Base-by-base conservation (phyloP, 208 protist species). In the Crithidia acanthocephali region DNA sequence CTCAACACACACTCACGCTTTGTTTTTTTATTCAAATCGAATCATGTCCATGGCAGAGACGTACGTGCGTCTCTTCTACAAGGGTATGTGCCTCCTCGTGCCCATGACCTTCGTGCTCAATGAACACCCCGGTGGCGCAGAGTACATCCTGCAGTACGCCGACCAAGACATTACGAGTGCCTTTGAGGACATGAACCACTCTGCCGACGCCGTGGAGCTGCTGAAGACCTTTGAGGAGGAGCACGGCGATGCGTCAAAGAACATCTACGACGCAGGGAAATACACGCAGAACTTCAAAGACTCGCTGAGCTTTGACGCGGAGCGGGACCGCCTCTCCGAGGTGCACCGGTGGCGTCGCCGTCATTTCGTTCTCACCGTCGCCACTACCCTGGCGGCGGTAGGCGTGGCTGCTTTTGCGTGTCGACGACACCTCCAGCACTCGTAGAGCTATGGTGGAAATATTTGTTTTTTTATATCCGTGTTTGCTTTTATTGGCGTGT, bases 101-200 rank as follows among this genome's bases (percentile, higher is more conserved):
- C 81, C 81, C 6, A 27, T 77, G 44, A 51, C 69, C 16, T 86
- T 75, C 48, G 71, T 86, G 47, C 32, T 66, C n/a, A 68, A 70
- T 13, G 62, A 70, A 35, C 81, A 86, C 67, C 78, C 81, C 27
- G 81, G 78, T 18, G 81, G 81, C 9, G 52, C 61, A 18, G 66
- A 71, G 35, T 69, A 73, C 53, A 75, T 86, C 60, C 50, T 84
- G 64, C 61, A 44, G 32, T 76, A 81, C 62, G 63, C 66, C 28
- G 64, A 59, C 18, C 52, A 70, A 11, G 77, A 86, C 57, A 79
- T 86, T 22, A 84, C 72, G n/a, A 61, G 63, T 25, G 72, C 69
- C 25, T 86, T 86, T 57, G 62, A 70, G 3, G 71, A 81, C 45
- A 57, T 62, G 37, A 68, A 72, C 59, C 81, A 86, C 74, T 81